A percentile compares a stretch with the other conserved stretches of the same genome.
phyloP scores from a whole-genome alignment of 805 yeast species.

The Metschnikowia chrysomelidarum region DNA sequence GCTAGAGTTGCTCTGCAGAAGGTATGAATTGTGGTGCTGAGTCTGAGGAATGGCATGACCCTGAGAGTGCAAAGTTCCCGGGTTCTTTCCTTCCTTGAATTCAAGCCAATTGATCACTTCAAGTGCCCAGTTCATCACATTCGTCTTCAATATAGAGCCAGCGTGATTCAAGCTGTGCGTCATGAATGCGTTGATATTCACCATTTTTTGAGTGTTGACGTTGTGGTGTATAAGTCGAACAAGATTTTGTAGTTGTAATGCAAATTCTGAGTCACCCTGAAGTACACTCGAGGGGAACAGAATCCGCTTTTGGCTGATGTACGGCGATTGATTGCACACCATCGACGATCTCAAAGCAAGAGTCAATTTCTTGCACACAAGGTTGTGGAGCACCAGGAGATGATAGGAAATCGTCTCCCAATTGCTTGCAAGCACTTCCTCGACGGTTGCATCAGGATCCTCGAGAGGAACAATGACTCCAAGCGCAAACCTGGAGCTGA shows the following conservation, averaged over 20 bases:
- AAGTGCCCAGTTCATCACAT: conserved; percentile 50
- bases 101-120: conserved; percentile 55
- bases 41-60: conserved; percentile 10
- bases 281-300: conserved; percentile 38
- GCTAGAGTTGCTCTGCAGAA: conserved; percentile 10
- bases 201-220: conserved; percentile 46
- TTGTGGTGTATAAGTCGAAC: conserved; percentile 39
- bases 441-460: conserved; percentile 25
- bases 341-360: conserved; percentile 21
- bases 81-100: conserved; percentile 45
- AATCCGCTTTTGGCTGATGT: conserved; percentile 31
- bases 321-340: conserved; percentile 19
- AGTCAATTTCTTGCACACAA: conserved; percentile 38
- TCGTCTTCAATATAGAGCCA: conserved; percentile 29
- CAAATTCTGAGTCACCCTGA: conserved; percentile 46
- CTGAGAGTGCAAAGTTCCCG: conserved; percentile 6
- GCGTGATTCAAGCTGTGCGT: conserved; percentile 16
- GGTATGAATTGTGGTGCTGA: conserved; percentile 8
- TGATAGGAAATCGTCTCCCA: conserved; percentile 48
- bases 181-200: conserved; percentile 40
- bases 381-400: conserved; percentile 37
- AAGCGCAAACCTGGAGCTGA: conserved; percentile 44
- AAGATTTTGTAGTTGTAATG: conserved; percentile 33
- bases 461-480: conserved; percentile 50
- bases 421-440: conserved; percentile 45